A percentile compares a stretch with the other conserved stretches of the same genome.
Conservation (phyloP, 352 stramenopile genomes). For the Pythium apleroticum region DNA sequence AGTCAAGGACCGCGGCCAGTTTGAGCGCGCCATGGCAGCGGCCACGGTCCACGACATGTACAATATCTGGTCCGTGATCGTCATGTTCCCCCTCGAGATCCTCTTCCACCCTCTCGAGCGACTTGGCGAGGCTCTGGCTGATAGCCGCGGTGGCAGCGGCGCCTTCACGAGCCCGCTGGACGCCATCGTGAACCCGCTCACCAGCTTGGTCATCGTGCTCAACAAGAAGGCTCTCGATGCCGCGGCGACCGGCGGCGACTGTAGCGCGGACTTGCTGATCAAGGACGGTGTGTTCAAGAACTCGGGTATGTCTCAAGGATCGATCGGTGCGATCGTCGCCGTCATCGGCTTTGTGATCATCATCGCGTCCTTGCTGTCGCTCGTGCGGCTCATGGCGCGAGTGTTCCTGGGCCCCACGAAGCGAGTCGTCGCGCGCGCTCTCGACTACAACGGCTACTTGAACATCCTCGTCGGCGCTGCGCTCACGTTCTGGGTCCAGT, state of each 20-base stretch:
- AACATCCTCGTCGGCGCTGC: conserved; percentile 63
- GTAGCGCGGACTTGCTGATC: conserved; percentile 6
- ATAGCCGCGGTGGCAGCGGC: neutral
- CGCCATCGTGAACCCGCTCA: conserved; percentile 19
- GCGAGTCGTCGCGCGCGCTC: conserved; percentile 67
- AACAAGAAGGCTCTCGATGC: conserved; percentile 13
- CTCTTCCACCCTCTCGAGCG: conserved; percentile 35
- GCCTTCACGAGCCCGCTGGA: conserved; percentile 24
- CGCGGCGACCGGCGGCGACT: conserved; percentile 9
- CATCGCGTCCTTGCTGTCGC: conserved; percentile 20
- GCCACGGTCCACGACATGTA: conserved; percentile 41
- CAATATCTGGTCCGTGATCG: conserved; percentile 61
- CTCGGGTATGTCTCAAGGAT: conserved; percentile 9
- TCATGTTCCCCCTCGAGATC: conserved; percentile 48
- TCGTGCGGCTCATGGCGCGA: conserved; percentile 30
- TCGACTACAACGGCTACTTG: conserved; percentile 73
- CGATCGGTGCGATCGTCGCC: conserved; percentile 23
- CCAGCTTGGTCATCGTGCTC: conserved; percentile 10
- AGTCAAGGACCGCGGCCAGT: conserved; percentile 48
- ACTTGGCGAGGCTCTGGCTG: conserved; percentile 24
- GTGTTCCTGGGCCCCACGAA: conserved; percentile 64
- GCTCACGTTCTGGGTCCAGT: conserved; percentile 78
- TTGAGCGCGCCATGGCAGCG: conserved; percentile 34
- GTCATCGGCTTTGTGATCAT: conserved; percentile 24
- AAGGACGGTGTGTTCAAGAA: conserved; percentile 16